Conservation (phyloP, 192 early-diverging fungal genomes). For the Dissophora ornata region DNA sequence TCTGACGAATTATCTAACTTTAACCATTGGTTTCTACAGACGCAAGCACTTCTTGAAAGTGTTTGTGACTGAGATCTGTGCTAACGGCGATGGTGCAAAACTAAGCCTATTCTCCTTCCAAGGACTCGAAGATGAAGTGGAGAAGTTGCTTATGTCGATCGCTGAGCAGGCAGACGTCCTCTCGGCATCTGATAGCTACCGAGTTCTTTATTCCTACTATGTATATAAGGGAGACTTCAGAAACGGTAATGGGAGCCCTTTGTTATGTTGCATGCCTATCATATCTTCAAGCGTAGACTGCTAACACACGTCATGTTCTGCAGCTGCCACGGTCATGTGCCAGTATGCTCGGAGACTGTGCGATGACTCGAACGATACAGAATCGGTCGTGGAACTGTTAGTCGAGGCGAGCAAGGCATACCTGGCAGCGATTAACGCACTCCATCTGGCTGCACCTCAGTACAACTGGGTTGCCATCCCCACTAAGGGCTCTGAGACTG, state of each 20-base stretch:
- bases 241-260: constrained; percentile 26
- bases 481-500: neutral
- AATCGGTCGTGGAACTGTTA: constrained; percentile 5
- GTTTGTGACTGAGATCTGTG: constrained; percentile 24
- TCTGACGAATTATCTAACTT: neutral
- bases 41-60: constrained; percentile 17
- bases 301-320: neutral
- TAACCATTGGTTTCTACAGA: neutral
- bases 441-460: constrained; percentile 26
- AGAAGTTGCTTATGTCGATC: constrained; percentile 14
- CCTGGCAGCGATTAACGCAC: constrained; percentile 39
- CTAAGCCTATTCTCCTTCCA: constrained; percentile 36
- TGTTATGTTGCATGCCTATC: no score
- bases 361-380: neutral
- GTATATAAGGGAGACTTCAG: constrained; percentile 34
- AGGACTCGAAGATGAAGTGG: constrained; percentile 37
- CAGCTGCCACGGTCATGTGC: constrained; percentile 40
- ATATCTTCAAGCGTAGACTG: neutral
- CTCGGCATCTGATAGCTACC: constrained; percentile 23
- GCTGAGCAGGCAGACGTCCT: constrained; percentile 25
- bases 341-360: constrained; percentile 34
- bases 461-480: constrained; percentile 33
- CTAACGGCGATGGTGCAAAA: constrained; percentile 37
- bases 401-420: constrained; percentile 11
- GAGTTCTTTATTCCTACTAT: constrained; percentile 26